A percentile compares a stretch with the other conserved stretches of the same genome.
phyloP scores from a whole-genome alignment of 345 rosid genomes.

The Rhodomyrtus tomentosa region DNA sequence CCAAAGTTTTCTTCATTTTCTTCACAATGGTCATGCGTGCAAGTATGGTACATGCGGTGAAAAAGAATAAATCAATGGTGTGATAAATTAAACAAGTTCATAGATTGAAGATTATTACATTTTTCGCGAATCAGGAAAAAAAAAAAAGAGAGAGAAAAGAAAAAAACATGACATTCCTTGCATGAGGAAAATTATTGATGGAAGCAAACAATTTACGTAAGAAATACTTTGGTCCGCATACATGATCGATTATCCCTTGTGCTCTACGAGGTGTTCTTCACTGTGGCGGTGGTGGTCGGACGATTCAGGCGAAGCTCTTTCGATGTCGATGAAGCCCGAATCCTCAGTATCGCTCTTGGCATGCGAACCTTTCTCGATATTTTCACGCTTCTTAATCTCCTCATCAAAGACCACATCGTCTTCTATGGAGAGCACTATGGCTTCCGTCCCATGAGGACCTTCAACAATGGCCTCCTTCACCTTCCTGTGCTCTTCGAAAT shows the following conservation, averaged over 20 bases:
- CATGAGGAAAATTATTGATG: not conserved
- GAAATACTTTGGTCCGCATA: not conserved
- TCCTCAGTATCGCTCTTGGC: not conserved
- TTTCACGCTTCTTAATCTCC: not conserved
- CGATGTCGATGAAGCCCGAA: not conserved
- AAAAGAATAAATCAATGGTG: not conserved
- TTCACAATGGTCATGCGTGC: too few species aligned
- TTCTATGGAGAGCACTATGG: not conserved
- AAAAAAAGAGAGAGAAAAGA: not conserved
- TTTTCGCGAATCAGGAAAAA: not conserved
- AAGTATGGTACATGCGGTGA: too few species aligned
- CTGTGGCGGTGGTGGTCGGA: not conserved
- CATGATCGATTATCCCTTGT: not conserved
- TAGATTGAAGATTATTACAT: not conserved
- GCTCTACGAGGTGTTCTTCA: not conserved
- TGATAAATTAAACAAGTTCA: not conserved
- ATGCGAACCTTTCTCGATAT: not conserved
- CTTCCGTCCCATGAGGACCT: constrained; percentile 10
- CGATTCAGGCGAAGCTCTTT: not conserved
- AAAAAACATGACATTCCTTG: not conserved
- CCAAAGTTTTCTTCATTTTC: not conserved
- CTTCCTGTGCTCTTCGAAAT: constrained; percentile 7
- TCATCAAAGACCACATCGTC: constrained; percentile 7
- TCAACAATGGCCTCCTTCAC: constrained; percentile 6
- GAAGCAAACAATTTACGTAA: not conserved